Percentiles rank a stretch among this genome's conserved stretches.
These are phyloP conservation scores for Phytopythium mirpurense DNA, from an alignment of 352 stramenopile species.

Conservation along the genomic window DNA sequence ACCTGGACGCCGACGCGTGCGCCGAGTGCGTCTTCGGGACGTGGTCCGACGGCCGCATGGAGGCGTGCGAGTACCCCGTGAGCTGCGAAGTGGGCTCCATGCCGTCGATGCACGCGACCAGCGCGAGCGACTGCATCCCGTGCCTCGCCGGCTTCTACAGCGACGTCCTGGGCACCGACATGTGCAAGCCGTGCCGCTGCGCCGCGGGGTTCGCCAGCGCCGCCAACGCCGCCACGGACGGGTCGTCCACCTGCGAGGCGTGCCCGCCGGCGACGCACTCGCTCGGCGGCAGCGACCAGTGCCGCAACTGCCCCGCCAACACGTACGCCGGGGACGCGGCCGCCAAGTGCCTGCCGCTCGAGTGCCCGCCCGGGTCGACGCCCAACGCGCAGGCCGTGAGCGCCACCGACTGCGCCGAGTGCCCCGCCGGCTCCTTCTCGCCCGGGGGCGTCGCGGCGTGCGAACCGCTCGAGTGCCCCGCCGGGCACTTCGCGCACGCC, in stretches of 20 bases:
- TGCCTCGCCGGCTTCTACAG: slow-evolving; percentile 33
- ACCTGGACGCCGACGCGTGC: slow-evolving; percentile 16
- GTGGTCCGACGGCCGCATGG: slow-evolving; percentile 40
- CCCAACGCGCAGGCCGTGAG: slow-evolving; percentile 21
- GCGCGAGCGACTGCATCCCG: slow-evolving; percentile 19
- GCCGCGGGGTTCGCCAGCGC: slow-evolving; percentile 20
- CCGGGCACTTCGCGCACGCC: slow-evolving; percentile 20
- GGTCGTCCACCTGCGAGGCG: slow-evolving; percentile 11
- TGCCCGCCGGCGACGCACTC: slow-evolving; percentile 25
- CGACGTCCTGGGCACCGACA: slow-evolving; percentile 26
- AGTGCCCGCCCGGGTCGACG: slow-evolving; percentile 22
- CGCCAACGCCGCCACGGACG: slow-evolving; percentile 5
- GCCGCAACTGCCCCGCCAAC: slow-evolving; percentile 25
- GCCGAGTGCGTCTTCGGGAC: slow-evolving; percentile 37
- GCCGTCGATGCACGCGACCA: slow-evolving; percentile 23
- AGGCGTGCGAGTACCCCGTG: slow-evolving; percentile 30
- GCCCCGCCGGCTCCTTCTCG: slow-evolving; percentile 27
- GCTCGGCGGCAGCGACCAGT: slow-evolving; percentile 27
- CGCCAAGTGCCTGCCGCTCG: slow-evolving; percentile 19
- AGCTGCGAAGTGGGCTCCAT: slow-evolving; percentile 18
- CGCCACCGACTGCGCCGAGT: slow-evolving; percentile 33
- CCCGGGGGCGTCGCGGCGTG: slow-evolving; percentile 20
- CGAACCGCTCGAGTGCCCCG: slow-evolving; percentile 16
- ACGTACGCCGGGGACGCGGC: slow-evolving; percentile 21
- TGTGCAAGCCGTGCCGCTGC: slow-evolving; percentile 32